A percentile compares a stretch with the other conserved stretches of the same genome.
phyloP scores from a whole-genome alignment of 768 basidiomycete species.

The Chlorophyllum brunneum region DNA sequence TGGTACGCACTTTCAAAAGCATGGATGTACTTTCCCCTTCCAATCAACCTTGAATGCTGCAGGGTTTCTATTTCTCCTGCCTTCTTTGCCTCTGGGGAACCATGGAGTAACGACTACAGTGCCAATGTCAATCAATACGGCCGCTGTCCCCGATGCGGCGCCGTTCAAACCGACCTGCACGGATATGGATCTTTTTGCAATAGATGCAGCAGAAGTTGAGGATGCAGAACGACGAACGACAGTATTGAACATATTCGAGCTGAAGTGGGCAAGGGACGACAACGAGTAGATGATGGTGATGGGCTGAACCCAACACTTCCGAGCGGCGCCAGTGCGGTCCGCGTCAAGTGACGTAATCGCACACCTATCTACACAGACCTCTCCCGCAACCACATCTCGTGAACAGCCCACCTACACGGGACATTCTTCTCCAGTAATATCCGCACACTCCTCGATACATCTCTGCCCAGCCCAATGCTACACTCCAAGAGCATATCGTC shows the following conservation, averaged over 20 bases:
- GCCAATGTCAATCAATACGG: slow-evolving; percentile 20
- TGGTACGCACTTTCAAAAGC: slow-evolving; percentile 72
- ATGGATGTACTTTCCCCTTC: slow-evolving; percentile 91
- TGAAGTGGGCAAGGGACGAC: slow-evolving; percentile 14
- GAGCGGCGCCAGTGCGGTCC: slow-evolving; percentile 3
- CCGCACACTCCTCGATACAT: slow-evolving; percentile 19
- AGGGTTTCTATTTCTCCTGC: slow-evolving; percentile 72
- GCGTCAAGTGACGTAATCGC: slow-evolving; percentile 16
- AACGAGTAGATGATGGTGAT: slow-evolving; percentile 8
- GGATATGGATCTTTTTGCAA: slow-evolving; percentile 48
- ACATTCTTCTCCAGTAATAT: slow-evolving; percentile 23
- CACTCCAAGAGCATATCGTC: neutral
- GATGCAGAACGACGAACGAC: slow-evolving; percentile 24
- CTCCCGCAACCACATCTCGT: slow-evolving; percentile 38
- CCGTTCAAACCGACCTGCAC: slow-evolving; percentile 47
- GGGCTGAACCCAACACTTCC: neutral
- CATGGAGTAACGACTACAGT: slow-evolving; percentile 80
- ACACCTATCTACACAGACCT: neutral
- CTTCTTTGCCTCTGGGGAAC: slow-evolving; percentile 85
- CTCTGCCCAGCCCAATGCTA: neutral
- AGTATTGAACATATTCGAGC: slow-evolving; percentile 28
- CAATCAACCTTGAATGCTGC: slow-evolving; percentile 87
- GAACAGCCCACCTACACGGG: slow-evolving; percentile 30
- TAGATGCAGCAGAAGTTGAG: slow-evolving; percentile 19
- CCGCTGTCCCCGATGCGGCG: too few species aligned